Evolutionary conservation across 2,329 filamentous ascomycete genomes (phyloP), one percentile per base, ranked within the genome.

Genomic region (Alternaria atra): DNA sequence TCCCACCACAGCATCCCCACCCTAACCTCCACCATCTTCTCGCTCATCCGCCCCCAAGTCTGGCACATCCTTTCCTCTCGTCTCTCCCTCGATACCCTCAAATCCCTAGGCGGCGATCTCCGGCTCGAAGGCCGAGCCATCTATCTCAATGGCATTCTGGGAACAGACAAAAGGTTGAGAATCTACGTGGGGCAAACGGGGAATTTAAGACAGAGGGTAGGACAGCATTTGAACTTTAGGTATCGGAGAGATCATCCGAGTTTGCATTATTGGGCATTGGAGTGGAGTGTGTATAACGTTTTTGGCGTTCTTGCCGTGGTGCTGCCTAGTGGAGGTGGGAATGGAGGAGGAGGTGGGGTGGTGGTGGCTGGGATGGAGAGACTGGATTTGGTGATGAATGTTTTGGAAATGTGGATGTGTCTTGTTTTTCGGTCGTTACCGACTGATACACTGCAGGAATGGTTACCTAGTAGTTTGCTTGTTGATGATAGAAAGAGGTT

Each of bases 371-470:
- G 73, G 0, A 74, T 74, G 70, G 74, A 76, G 10, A 62, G 63
- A 25, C 68, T 67, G 4, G 66, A 58, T 2, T 35, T 78, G 3
- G 20, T 77, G 3, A 42, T 77, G 10, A 78, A 78, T 57, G 43
- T 79, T 6, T 43, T 78, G 15, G 77, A 79, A 52, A 77, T 77
- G 73, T 78, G 76, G 74, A 73, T 73, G 62, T 65, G 67, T 58
- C 62, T 78, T n/a, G 47, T 76, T 0, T 77, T 79, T 43, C 67
- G 71, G 15, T 63, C 64, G 15, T 53, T 78, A 13, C 75, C 70
- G 0, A 6, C 15, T 1, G 35, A 65, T 9, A 66, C 50, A 8
- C 52, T 77, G 37, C 46, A 60, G 4, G 61, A 66, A 9, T 79
- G 71, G 71, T 30, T 76, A 4, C 71, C 72, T 0, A 50, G 57